Percentiles rank a stretch among this genome's conserved stretches.
phyloP scores from a whole-genome alignment of 306 rosid genomes.

The Crotalaria pallida region DNA sequence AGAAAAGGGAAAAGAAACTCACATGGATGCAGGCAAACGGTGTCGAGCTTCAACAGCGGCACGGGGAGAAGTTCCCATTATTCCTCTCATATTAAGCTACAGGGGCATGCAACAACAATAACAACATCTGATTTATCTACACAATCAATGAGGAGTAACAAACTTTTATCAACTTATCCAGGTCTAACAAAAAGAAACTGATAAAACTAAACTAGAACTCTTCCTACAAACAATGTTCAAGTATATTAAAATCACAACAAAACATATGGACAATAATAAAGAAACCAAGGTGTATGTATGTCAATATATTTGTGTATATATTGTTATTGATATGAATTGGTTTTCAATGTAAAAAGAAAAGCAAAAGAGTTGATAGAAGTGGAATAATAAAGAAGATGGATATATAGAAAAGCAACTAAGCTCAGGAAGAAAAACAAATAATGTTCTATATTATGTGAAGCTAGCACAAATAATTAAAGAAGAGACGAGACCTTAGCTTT shows the following conservation, averaged over 20 bases:
- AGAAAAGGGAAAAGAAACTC: constrained; percentile 23
- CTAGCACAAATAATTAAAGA: neutral
- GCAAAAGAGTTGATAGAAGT: neutral
- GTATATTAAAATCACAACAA: neutral
- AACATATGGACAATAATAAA: neutral
- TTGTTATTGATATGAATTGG: neutral
- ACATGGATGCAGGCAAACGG: constrained; percentile 70
- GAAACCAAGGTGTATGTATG: neutral
- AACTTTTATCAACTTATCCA: neutral
- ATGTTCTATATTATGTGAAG: too few species aligned
- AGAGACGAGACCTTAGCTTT: neutral
- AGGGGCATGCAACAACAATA: constrained; percentile 39
- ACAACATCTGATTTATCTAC: constrained; percentile 33
- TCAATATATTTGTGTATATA: neutral
- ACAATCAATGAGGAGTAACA: neutral
- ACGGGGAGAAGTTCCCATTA: constrained; percentile 64
- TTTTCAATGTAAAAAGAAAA: neutral
- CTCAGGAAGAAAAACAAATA: too few species aligned
- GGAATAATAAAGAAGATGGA: neutral
- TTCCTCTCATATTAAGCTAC: constrained; percentile 46
- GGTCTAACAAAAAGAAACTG: neutral
- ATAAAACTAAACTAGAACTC: neutral
- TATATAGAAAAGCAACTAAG: neutral
- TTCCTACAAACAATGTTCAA: neutral
- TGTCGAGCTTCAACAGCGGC: constrained; percentile 55